These are phyloP conservation scores for Salix arbutifolia DNA, from an alignment of 345 rosid species.

Conservation along the genomic window DNA sequence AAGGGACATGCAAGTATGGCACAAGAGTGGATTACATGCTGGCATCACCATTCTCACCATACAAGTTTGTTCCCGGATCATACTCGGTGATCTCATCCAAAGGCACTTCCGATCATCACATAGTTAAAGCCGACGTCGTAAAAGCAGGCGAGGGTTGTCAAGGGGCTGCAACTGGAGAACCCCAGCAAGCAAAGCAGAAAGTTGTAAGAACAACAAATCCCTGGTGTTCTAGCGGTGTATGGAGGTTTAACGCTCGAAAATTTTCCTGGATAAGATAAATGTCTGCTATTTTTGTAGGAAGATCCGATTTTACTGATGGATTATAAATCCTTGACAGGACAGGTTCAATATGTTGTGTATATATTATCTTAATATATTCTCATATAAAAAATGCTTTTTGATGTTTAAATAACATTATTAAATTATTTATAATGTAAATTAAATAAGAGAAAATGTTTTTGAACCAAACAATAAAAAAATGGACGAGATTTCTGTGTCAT, in stretches of 20 bases:
- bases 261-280: too few relatives aligned
- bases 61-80: slow-evolving; percentile 65
- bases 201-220: slow-evolving; percentile 32
- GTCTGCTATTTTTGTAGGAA: too few relatives aligned
- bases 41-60: slow-evolving; percentile 59
- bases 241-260: slow-evolving; percentile 30
- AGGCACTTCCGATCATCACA: slow-evolving; percentile 94
- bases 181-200: slow-evolving; percentile 37
- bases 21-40: slow-evolving; percentile 79
- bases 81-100: slow-evolving; percentile 82
- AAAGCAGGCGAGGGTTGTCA: slow-evolving; percentile 25
- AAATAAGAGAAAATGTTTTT: too few relatives aligned
- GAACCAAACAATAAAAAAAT: neutral
- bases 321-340: too few relatives aligned
- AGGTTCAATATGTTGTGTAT: too few relatives aligned
- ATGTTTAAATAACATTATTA: too few relatives aligned
- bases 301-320: too few relatives aligned
- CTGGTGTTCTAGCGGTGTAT: slow-evolving; percentile 31
- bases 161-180: slow-evolving; percentile 22
- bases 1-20: slow-evolving; percentile 96
- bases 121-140: slow-evolving; percentile 72
- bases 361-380: too few relatives aligned
- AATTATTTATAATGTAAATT: too few relatives aligned
- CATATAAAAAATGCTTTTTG: too few relatives aligned
- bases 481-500: neutral